Evolutionary conservation across 805 yeast genomes (phyloP).

Genomic region (Candida ponderosae): DNA sequence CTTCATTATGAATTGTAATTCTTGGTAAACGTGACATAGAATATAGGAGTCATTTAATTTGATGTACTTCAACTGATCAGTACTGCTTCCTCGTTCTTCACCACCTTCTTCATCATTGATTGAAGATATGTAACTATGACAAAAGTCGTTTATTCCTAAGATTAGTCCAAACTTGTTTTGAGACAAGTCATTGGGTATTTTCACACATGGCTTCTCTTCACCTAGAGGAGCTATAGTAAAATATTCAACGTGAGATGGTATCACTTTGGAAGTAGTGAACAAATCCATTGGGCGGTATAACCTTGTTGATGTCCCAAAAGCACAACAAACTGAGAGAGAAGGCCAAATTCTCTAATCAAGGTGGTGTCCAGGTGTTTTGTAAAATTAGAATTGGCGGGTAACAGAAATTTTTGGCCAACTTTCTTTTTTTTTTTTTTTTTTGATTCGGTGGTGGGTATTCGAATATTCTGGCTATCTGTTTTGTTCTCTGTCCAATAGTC

Average conservation of each 20-base stretch:
- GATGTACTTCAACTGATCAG: slow-evolving; percentile 2
- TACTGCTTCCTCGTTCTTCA: slow-evolving; percentile 13
- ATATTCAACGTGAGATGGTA: neutral
- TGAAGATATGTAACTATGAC: slow-evolving; percentile 5
- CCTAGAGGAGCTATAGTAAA: neutral
- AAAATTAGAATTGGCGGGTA: no score
- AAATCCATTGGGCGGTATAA: no score
- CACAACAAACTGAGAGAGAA: no score
- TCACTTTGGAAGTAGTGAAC: neutral
- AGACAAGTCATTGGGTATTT: neutral
- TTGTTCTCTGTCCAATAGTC: no score
- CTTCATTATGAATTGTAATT: neutral
- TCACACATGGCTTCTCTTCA: neutral
- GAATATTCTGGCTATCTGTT: no score
- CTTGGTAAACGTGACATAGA: slow-evolving; percentile 5
- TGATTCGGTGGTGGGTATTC: no score
- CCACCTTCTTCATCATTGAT: slow-evolving; percentile 23
- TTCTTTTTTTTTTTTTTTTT: no score
- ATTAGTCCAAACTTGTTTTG: neutral
- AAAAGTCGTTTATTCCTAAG: neutral
- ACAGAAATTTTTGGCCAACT: no score
- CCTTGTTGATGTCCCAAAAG: no score
- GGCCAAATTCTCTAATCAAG: no score
- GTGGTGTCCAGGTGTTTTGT: no score
- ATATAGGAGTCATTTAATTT: slow-evolving; percentile 17